phyloP scores from a whole-genome alignment of 257 asterid genomes.

The Penstemon barbatus region DNA sequence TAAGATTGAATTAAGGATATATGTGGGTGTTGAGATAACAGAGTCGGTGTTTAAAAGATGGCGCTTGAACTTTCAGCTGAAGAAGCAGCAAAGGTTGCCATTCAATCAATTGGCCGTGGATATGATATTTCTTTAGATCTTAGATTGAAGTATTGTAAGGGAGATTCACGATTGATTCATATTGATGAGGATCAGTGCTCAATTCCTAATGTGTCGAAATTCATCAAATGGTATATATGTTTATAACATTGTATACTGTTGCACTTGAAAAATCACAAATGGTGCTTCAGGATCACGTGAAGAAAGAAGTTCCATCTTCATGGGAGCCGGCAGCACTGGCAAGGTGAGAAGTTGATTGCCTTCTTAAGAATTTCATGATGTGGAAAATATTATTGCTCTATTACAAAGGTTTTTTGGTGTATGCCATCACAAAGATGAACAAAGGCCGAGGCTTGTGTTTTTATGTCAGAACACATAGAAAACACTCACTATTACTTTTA shows the following conservation, averaged over 20 bases:
- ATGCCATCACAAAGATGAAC: slow-evolving; percentile 14
- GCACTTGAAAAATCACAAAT: slow-evolving; percentile 95
- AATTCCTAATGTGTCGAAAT: slow-evolving; percentile 68
- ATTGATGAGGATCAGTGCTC: slow-evolving; percentile 70
- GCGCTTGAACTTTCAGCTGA: slow-evolving; percentile 79
- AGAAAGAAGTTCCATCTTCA: slow-evolving; percentile 84
- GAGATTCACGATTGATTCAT: slow-evolving; percentile 72
- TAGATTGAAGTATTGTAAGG: slow-evolving; percentile 91
- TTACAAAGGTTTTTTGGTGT: slow-evolving; percentile 11
- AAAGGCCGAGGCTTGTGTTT: slow-evolving; percentile 15
- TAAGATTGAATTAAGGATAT: slow-evolving; percentile 14
- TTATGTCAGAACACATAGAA: slow-evolving; percentile 2
- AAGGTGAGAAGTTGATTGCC: slow-evolving; percentile 51
- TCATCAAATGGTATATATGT: slow-evolving; percentile 87
- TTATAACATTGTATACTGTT: slow-evolving; percentile 76
- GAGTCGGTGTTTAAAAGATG: slow-evolving; percentile 46
- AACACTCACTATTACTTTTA: slow-evolving; percentile 5
- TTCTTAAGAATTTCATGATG: slow-evolving; percentile 25
- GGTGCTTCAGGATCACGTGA: slow-evolving; percentile 80
- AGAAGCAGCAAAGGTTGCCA: slow-evolving; percentile 87
- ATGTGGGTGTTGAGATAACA: slow-evolving; percentile 26
- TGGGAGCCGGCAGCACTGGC: slow-evolving; percentile 98
- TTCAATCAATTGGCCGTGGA: slow-evolving; percentile 91
- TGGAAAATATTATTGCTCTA: slow-evolving; percentile 16
- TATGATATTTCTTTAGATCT: slow-evolving; percentile 82